Base-by-base conservation (phyloP, 345 rosid genomes). In the Luvunga scandens region DNA sequence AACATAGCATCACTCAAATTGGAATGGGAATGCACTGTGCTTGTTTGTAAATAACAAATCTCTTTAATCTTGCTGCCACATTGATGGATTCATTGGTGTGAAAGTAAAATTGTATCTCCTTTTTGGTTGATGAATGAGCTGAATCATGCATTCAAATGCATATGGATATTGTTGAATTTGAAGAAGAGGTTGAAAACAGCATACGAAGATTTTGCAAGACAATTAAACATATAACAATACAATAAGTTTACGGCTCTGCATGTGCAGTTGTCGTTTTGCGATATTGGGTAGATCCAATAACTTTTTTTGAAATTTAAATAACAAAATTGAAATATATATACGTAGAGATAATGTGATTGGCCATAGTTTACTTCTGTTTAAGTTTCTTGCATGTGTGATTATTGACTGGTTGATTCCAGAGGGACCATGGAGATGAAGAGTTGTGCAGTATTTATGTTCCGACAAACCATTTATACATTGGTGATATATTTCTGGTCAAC, bases 361-460 rank as follows among this genome's bases (percentile, higher is more conserved):
- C 27, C 62, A 57, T 65, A 4, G 65, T 42, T 74, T 38, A 59
- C 12, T 53, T 76, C 42, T 61, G 16, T 24, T 1, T 68, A 48
- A 39, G 16, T 38, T 76, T 75, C 72, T 62, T 48, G 13, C 7
- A 8, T 71, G 39, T 42, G n/a, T 63, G 33, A 50, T 72, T 55
- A 38, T 73, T 80, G 75, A 63, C 71, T 70, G 62, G 36, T 66
- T 79, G 21, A n/a, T 82, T 78, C 77, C 90, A 93, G 97, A 90
- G 79, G 48, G 93, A 88, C 24, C 75, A 89, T 19, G 90, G 91
- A 81, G 92, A 93, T 79, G 93, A 93, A 83, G 97, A 93, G 86
- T 69, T 93, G 53, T 93, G 94, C 87, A 93, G 98, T 75, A 93
- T 91, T 71, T 93, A 88, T 75, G 98, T 91, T 38, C 98, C 97